Conservation (phyloP, 73 alveolate genomes). For the Tetrahymena elliotti region DNA sequence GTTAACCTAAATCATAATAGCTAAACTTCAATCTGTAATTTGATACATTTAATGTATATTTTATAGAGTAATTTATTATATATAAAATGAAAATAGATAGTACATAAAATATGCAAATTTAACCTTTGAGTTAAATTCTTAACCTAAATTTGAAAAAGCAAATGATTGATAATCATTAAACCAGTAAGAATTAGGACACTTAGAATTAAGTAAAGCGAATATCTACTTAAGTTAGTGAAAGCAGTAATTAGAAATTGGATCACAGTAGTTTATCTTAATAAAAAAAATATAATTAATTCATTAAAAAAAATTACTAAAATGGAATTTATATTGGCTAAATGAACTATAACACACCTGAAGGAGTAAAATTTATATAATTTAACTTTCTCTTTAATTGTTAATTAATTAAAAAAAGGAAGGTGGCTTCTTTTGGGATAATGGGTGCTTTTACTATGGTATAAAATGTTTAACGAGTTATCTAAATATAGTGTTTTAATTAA, state of each 20-base stretch:
- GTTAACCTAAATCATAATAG: not conserved
- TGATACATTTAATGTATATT: not conserved
- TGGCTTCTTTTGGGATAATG: not conserved
- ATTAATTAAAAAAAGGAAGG: not conserved
- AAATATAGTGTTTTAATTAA: not conserved
- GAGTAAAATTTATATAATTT: not conserved
- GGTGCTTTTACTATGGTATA: not conserved
- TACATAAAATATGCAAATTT: not conserved
- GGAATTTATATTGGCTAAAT: not conserved
- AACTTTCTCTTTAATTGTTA: not conserved
- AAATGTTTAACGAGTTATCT: not conserved
- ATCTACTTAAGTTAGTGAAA: not conserved
- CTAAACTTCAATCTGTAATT: not conserved
- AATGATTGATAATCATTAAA: not conserved
- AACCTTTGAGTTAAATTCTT: not conserved
- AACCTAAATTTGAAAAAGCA: not conserved
- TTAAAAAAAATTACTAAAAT: not conserved
- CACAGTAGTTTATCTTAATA: not conserved
- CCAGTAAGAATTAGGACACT: not conserved
- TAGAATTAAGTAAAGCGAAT: not conserved
- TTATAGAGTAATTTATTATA: not conserved
- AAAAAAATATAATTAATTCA: not conserved
- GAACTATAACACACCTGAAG: not conserved
- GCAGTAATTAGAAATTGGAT: not conserved
- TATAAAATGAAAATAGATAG: not conserved